Percentiles rank a stretch among this genome's conserved stretches.
These are phyloP conservation scores for Gossypium raimondii DNA, from an alignment of 345 rosid species.

Conservation along the genomic window DNA sequence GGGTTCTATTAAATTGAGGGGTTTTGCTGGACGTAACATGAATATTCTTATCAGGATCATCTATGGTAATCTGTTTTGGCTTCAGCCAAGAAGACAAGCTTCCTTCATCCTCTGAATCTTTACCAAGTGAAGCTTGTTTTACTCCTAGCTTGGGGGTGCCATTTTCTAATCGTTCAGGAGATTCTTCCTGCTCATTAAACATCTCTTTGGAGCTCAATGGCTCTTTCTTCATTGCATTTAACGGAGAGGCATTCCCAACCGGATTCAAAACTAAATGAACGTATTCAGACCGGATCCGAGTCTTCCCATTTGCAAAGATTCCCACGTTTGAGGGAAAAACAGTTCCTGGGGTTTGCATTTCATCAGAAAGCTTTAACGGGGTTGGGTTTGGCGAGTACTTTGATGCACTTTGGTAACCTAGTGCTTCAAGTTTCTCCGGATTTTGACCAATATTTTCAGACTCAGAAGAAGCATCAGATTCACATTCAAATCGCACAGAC, in stretches of 20 bases:
- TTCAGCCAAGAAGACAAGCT: conserved; percentile 59
- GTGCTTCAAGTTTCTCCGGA: conserved; percentile 32
- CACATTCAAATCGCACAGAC: conserved; percentile 55
- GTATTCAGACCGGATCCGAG: conserved; percentile 69
- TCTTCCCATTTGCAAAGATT: conserved; percentile 40
- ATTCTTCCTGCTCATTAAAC: conserved; percentile 27
- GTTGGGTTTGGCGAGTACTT: conserved; percentile 64
- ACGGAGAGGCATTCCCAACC: conserved; percentile 40
- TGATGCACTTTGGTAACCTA: conserved; percentile 24
- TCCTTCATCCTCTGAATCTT: conserved; percentile 36
- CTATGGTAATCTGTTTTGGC: conserved; percentile 24
- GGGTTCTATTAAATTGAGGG: conserved; percentile 38
- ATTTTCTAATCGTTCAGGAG: conserved; percentile 36
- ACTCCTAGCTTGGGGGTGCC: conserved; percentile 25
- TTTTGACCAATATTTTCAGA: conserved; percentile 32
- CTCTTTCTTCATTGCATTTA: conserved; percentile 35
- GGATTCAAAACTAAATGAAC: conserved; percentile 54
- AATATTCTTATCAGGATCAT: conserved; percentile 21
- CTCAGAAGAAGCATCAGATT: conserved; percentile 35
- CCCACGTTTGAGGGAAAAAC: conserved; percentile 58
- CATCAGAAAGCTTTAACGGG: conserved; percentile 66
- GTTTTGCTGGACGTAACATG: conserved; percentile 21
- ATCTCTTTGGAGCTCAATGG: conserved; percentile 24
- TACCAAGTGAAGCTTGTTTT: conserved; percentile 26
- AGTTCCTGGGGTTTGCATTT: conserved; percentile 99